phyloP scores from a whole-genome alignment of 2,329 filamentous ascomycete genomes.

The Alternaria infectoria region DNA sequence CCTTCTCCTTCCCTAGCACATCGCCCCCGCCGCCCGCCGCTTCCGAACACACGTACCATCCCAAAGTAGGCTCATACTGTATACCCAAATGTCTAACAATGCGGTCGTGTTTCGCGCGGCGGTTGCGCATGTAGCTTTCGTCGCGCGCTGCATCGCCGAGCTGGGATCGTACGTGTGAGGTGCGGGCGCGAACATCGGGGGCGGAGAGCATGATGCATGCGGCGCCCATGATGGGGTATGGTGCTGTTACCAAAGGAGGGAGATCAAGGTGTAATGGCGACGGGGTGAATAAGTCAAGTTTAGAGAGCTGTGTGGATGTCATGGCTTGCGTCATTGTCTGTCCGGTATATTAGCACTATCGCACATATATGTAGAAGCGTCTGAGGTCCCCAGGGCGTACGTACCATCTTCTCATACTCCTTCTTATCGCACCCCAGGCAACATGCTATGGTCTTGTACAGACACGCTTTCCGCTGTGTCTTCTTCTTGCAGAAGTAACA shows the following conservation, averaged over 20 bases:
- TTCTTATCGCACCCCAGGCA: constrained; percentile 36
- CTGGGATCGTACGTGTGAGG: constrained; percentile 18
- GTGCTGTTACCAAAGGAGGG: constrained; percentile 26
- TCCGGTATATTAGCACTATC: not conserved
- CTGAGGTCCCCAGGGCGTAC: not conserved
- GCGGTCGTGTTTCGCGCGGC: constrained; percentile 25
- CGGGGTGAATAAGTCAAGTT: constrained; percentile 44
- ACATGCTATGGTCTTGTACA: constrained; percentile 30
- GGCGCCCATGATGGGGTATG: constrained; percentile 26
- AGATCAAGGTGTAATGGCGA: constrained; percentile 34
- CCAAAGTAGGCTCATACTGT: not conserved
- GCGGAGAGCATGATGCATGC: constrained; percentile 32
- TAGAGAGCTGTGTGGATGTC: constrained; percentile 28
- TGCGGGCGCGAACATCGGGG: constrained; percentile 29
- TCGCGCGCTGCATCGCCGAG: constrained; percentile 15
- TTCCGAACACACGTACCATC: not conserved
- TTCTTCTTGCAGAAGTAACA: constrained; percentile 37
- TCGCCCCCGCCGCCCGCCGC: not conserved
- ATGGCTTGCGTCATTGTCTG: constrained; percentile 42
- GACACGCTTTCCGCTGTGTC: constrained; percentile 31
- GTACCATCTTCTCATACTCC: constrained; percentile 38
- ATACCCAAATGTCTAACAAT: constrained; percentile 26
- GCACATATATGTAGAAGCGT: fast-evolving
- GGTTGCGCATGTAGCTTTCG: constrained; percentile 11
- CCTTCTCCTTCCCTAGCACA: not conserved